Evolutionary conservation across 805 yeast species (phyloP).

Genomic region (Candida railenensis): DNA sequence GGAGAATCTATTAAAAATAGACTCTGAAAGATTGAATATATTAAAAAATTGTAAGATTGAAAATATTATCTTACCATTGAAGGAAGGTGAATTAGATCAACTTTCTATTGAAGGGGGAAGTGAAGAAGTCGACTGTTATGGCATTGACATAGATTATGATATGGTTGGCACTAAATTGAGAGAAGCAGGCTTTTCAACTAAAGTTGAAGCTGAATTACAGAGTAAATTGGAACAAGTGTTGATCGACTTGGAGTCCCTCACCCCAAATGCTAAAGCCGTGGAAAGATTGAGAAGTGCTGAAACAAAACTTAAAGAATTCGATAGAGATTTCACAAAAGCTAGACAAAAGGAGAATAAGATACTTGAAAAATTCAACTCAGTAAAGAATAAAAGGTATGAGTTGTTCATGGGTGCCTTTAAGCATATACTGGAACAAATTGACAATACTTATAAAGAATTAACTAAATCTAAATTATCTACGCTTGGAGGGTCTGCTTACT

Average conservation of each 20-base stretch:
- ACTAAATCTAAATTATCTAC: slow-evolving; percentile 72
- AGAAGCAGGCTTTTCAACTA: slow-evolving; percentile 34
- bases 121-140: slow-evolving; percentile 37
- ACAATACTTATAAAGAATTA: slow-evolving; percentile 78
- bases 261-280: slow-evolving; percentile 81
- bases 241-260: slow-evolving; percentile 46
- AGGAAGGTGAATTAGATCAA: slow-evolving; percentile 57
- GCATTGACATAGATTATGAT: slow-evolving; percentile 55
- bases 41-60: slow-evolving; percentile 76
- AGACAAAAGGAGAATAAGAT: slow-evolving; percentile 59
- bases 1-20: slow-evolving; percentile 53
- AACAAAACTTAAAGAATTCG: slow-evolving; percentile 56
- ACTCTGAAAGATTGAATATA: slow-evolving; percentile 55
- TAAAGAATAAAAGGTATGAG: slow-evolving; percentile 59
- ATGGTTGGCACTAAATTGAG: slow-evolving; percentile 43
- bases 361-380: slow-evolving; percentile 53
- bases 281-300: slow-evolving; percentile 75
- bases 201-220: slow-evolving; percentile 36
- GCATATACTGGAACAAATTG: slow-evolving; percentile 73
- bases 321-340: slow-evolving; percentile 60
- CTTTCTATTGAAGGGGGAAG: slow-evolving; percentile 54
- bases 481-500: slow-evolving; percentile 89
- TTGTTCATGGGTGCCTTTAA: slow-evolving; percentile 70
- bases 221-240: slow-evolving; percentile 31
- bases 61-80: slow-evolving; percentile 60